Evolutionary conservation across 768 basidiomycete genomes (phyloP), one percentile per base, ranked within the genome.

Genomic region (Hericium rajendrae): DNA sequence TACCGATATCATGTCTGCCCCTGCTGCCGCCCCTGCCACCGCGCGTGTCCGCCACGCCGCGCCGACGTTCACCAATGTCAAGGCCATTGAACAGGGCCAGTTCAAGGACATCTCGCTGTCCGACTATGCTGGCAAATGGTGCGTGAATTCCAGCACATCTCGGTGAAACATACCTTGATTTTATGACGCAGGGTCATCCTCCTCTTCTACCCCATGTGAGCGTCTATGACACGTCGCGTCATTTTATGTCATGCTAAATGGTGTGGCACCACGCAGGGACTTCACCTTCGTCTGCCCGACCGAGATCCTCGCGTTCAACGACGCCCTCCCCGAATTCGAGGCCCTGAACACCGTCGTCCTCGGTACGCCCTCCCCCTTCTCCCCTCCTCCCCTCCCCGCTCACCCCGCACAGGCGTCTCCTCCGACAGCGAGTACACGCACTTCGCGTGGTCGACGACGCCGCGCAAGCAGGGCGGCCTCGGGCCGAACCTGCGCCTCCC

Each of bases 261-360:
- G 28, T 8, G 28, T 32, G 28, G 16, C 13, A 38, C 24, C 41
- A 24, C 22, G 22, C 60, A 91, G 87, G 77, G 88, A 89, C 67
- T 91, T 90, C 72, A 91, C 90, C 40, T 90, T 89, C 63, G 88
- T 90, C 65, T 94, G 91, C 74, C 91, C 91, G n/a, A 94, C 92
- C 57, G 94, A 95, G 72, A 94, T 97, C 68, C 81, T 94, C 50
- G 94, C 93, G 1, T 97, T 94, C 80, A 93, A 95, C 70, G 89
- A 91, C 60, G 86, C 91, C 9, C 80, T 95, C 37, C 68, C 82
- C 53, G 76, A 79, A 60, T 93, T 95, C 77, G 76, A 82, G 55
- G 78, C 78, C 54, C 74, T 94, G 60, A 81, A 85, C 69, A 84
- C 90, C 26, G 76, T 76, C 40, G 85, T 95, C 48, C 80, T 95